These are phyloP conservation scores for Blastobotrys capitulatus DNA, from an alignment of 1,139 yeast genomes.

Conservation along the genomic window DNA sequence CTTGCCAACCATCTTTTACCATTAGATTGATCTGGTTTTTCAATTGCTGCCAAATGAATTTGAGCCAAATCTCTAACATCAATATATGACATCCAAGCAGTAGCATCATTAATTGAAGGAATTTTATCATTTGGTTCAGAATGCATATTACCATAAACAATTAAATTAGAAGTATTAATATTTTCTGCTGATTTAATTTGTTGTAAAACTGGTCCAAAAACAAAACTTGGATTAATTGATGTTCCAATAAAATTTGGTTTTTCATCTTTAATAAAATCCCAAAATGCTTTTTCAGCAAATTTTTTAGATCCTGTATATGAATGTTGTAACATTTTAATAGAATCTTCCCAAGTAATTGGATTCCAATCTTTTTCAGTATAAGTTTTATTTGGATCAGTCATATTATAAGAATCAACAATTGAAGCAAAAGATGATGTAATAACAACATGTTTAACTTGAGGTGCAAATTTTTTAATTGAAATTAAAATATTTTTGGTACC, in stretches of 20 bases:
- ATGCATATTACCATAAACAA: not conserved
- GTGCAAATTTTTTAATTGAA: not conserved
- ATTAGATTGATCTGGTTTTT: not conserved
- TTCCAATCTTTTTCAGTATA: not conserved
- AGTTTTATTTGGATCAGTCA: not conserved
- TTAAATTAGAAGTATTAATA: not conserved
- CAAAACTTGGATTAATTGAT: conserved; percentile 41
- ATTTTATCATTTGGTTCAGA: not conserved
- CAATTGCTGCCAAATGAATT: not conserved
- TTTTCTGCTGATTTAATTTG: not conserved
- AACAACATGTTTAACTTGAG: not conserved
- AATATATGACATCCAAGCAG: not conserved
- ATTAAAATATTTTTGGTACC: not conserved
- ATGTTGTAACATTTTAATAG: not conserved
- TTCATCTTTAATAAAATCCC: conserved; percentile 16
- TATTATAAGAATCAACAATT: not conserved
- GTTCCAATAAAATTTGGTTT: conserved; percentile 39
- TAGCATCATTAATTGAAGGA: not conserved
- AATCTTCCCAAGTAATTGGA: not conserved
- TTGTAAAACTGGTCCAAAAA: not conserved
- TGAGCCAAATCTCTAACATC: not conserved
- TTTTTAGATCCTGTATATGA: conserved; percentile 13
- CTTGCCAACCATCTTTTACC: not conserved
- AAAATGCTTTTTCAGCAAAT: conserved; percentile 13
- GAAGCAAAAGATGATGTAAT: not conserved